phyloP scores from a whole-genome alignment of 306 rosid genomes.

The Quercus ilex region DNA sequence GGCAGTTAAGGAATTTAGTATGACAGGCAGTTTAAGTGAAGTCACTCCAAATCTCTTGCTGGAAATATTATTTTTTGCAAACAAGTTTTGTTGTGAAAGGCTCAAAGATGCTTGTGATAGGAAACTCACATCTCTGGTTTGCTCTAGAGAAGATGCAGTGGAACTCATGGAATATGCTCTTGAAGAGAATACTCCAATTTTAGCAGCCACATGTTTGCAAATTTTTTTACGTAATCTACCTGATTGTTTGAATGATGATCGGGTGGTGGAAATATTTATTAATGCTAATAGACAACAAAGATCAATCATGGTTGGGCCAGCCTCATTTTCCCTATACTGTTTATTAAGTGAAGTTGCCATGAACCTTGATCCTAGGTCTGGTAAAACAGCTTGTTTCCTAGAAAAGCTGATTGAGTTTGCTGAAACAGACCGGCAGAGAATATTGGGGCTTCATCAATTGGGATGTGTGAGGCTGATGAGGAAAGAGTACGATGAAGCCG shows the following conservation, averaged over 20 bases:
- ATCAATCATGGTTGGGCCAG: conserved; percentile 68
- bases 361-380: conserved; percentile 64
- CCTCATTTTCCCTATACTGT: conserved; percentile 72
- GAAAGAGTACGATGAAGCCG: conserved; percentile 74
- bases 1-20: conserved; percentile 62
- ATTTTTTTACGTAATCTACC: conserved; percentile 71
- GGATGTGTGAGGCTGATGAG: conserved; percentile 71
- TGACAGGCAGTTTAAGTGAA: conserved; percentile 52
- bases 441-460: conserved; percentile 67
- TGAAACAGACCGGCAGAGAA: conserved; percentile 64
- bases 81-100: conserved; percentile 74
- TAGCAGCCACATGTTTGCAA: conserved; percentile 83
- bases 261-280: conserved; percentile 61
- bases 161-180: conserved; percentile 81
- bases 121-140: conserved; percentile 68
- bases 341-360: conserved; percentile 78
- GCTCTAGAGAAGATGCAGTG: conserved; percentile 70
- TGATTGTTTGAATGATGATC: conserved; percentile 56
- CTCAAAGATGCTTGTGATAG: conserved; percentile 80
- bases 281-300: conserved; percentile 55
- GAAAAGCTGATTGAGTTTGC: conserved; percentile 63
- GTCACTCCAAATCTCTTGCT: conserved; percentile 62
- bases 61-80: conserved; percentile 77
- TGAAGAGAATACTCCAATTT: conserved; percentile 62
- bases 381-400: conserved; percentile 65